These are phyloP conservation scores for Penicillium olsonii DNA, from an alignment of 2,329 filamentous ascomycete genomes.

Conservation along the genomic window DNA sequence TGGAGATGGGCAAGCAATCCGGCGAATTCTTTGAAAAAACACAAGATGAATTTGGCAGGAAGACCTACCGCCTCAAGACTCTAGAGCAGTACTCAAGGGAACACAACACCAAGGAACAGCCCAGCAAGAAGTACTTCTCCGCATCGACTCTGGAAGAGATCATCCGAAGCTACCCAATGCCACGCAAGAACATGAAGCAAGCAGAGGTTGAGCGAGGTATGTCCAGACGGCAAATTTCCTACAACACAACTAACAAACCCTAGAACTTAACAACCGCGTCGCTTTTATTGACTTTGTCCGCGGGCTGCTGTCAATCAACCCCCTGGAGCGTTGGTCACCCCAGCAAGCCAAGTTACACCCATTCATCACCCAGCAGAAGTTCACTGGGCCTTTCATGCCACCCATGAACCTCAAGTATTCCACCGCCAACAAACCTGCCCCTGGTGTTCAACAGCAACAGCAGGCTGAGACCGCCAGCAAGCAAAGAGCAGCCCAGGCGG, in stretches of 20 bases:
- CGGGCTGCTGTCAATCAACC: conserved; percentile 89
- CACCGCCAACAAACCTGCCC: conserved; percentile 81
- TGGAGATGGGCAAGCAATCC: conserved; percentile 97
- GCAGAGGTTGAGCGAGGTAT: conserved; percentile 92
- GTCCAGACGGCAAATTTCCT: conserved; percentile 23
- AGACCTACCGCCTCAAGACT: conserved; percentile 88
- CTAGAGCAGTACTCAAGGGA: conserved; percentile 98
- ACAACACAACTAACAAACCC: conserved; percentile 24
- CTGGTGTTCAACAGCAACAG: conserved; percentile 92
- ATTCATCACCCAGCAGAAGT: conserved; percentile 98
- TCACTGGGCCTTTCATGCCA: conserved; percentile 90
- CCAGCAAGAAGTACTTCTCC: conserved; percentile 99
- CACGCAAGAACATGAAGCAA: conserved; percentile 98
- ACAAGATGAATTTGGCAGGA: conserved; percentile 86
- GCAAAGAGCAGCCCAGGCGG: conserved; percentile 70
- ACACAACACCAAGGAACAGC: conserved; percentile 94
- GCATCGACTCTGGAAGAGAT: conserved; percentile 93
- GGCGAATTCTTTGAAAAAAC: conserved; percentile 96
- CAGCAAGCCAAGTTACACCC: conserved; percentile 97
- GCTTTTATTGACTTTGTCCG: conserved; percentile 98
- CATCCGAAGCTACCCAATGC: conserved; percentile 97
- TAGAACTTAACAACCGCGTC: conserved; percentile 97
- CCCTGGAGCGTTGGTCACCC: conserved; percentile 93
- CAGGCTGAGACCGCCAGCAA: conserved; percentile 93
- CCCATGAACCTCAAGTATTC: conserved; percentile 95